A percentile compares a stretch with the other conserved stretches of the same genome.
These are phyloP conservation scores for Diospyros kaki DNA, from an alignment of 148 eudicot species.

Conservation along the genomic window DNA sequence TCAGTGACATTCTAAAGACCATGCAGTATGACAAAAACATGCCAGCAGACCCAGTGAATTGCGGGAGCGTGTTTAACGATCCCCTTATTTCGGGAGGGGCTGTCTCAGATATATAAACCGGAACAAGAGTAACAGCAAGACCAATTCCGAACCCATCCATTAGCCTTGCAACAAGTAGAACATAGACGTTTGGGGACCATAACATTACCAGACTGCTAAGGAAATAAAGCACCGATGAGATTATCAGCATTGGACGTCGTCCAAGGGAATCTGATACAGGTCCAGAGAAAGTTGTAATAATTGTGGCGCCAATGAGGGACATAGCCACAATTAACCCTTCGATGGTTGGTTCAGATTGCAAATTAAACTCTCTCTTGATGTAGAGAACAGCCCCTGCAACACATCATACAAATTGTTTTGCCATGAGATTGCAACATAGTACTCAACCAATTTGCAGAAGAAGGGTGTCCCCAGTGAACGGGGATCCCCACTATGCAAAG, in stretches of 20 bases:
- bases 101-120: constrained; percentile 22
- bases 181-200: constrained; percentile 22
- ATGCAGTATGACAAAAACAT: constrained; percentile 23
- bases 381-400: constrained; percentile 20
- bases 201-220: constrained; percentile 20
- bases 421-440: not conserved
- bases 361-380: constrained; percentile 18
- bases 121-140: constrained; percentile 21
- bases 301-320: constrained; percentile 25
- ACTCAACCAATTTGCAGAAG: not conserved
- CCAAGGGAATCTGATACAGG: constrained; percentile 19
- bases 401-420: not conserved
- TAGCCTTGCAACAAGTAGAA: constrained; percentile 18
- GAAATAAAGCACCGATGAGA: constrained; percentile 19
- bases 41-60: constrained; percentile 21
- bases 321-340: constrained; percentile 25
- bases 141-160: constrained; percentile 23
- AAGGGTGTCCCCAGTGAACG: not conserved
- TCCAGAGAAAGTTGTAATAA: constrained; percentile 22
- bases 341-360: constrained; percentile 13
- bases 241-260: constrained; percentile 20
- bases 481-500: too few species aligned
- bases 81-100: constrained; percentile 23
- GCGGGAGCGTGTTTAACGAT: constrained; percentile 17
- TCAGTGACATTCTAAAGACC: constrained; percentile 22